Evolutionary conservation across 306 rosid genomes (phyloP).

Genomic region (Inga oerstediana): DNA sequence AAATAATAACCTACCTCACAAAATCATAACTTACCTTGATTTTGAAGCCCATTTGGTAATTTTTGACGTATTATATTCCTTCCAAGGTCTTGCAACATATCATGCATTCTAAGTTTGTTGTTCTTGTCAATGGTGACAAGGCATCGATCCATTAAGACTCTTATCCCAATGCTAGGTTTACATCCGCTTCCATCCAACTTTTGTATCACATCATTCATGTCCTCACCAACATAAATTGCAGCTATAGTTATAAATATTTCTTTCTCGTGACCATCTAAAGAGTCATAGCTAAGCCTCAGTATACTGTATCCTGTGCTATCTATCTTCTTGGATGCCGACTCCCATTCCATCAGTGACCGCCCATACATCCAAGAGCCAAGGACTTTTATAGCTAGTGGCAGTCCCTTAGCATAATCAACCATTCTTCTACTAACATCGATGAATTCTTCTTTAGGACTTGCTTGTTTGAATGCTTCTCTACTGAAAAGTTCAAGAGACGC

Average conservation of each 20-base stretch:
- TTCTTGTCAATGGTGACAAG: neutral
- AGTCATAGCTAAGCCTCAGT: neutral
- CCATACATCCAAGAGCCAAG: neutral
- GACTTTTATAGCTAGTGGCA: neutral
- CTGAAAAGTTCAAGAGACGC: neutral
- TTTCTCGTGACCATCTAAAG: too few relatives aligned
- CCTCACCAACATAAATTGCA: neutral
- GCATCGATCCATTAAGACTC: neutral
- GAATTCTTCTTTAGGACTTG: neutral
- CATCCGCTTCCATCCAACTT: neutral
- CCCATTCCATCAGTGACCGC: neutral
- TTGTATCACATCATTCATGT: neutral
- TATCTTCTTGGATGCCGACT: neutral
- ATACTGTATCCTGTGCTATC: neutral
- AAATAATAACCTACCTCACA: neutral
- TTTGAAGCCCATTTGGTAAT: neutral
- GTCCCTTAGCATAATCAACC: neutral
- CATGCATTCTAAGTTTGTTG: neutral
- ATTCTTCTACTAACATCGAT: too few relatives aligned
- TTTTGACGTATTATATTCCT: too few relatives aligned
- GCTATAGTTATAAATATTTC: neutral
- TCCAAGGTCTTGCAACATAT: neutral
- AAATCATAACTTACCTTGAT: neutral
- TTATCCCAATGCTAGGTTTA: neutral
- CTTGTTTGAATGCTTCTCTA: neutral